Percentiles rank a stretch among this genome's conserved stretches.
Conservation (phyloP, 495 filamentous ascomycete species). For the Xylaria flabelliformis region DNA sequence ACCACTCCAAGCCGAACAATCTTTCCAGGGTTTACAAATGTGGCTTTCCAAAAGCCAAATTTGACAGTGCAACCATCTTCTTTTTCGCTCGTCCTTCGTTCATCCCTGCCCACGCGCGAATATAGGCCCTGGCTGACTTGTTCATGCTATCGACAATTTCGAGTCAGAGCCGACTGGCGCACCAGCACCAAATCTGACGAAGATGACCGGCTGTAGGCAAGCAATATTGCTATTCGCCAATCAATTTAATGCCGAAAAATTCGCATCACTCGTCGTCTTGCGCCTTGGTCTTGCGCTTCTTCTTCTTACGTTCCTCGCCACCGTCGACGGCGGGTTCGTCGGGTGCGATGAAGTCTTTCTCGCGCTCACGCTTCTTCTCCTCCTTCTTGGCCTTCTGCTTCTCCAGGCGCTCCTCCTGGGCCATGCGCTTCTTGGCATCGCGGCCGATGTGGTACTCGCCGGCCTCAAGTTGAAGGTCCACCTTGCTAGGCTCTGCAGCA, state of each 20-base stretch:
- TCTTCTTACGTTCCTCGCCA: constrained; percentile 64
- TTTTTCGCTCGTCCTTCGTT: background rate
- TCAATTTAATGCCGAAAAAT: constrained; percentile 13
- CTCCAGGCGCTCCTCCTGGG: constrained; percentile 78
- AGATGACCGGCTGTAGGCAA: background rate
- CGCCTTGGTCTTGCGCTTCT: constrained; percentile 61
- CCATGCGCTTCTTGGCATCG: constrained; percentile 85
- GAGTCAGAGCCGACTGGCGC: background rate
- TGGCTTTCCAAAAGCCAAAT: background rate
- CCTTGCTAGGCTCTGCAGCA: constrained; percentile 73
- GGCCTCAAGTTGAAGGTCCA: constrained; percentile 96
- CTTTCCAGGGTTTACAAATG: background rate
- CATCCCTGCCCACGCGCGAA: background rate
- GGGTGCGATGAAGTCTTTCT: constrained; percentile 85
- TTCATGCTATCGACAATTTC: background rate
- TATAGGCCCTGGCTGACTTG: too few relatives aligned
- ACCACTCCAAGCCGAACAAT: background rate
- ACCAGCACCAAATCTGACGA: background rate
- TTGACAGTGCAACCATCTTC: background rate
- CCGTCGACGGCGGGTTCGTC: constrained; percentile 58
- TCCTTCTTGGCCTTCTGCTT: constrained; percentile 82
- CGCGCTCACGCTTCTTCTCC: constrained; percentile 84
- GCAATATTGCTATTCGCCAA: background rate
- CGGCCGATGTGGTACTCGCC: constrained; percentile 96
- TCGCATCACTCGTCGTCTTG: constrained; percentile 46